phyloP scores from a whole-genome alignment of 768 basidiomycete genomes.

The Gloeophyllum trabeum region DNA sequence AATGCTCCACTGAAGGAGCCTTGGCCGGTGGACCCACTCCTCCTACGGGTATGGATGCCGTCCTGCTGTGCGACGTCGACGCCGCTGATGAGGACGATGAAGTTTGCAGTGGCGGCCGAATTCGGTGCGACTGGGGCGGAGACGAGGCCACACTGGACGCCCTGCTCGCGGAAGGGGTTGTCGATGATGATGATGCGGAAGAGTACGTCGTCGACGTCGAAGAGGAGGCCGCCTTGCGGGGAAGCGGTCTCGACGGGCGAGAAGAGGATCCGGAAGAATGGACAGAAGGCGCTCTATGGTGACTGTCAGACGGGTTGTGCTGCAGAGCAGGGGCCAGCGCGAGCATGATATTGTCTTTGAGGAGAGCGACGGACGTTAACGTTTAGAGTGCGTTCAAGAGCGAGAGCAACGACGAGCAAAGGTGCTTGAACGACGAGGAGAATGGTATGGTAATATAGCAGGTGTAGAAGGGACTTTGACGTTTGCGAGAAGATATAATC shows the following conservation, averaged over 20 bases:
- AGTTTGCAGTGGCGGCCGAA: no score
- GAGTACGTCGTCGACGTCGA: constrained; percentile 13
- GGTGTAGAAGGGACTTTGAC: no score
- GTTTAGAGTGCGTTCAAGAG: neutral
- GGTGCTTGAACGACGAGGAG: neutral
- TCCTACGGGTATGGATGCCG: no score
- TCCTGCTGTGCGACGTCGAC: no score
- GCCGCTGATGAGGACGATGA: no score
- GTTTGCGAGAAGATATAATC: no score
- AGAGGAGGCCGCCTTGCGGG: constrained; percentile 4
- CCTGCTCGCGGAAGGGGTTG: constrained; percentile 16
- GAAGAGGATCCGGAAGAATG: constrained; percentile 11
- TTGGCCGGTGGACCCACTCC: no score
- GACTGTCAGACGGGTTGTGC: constrained; percentile 3
- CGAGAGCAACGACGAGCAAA: constrained; percentile 1
- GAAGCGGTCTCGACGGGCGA: neutral
- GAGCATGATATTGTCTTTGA: constrained; percentile 8
- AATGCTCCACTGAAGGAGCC: no score
- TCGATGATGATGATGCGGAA: constrained; percentile 14
- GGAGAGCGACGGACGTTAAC: neutral
- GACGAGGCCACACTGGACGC: constrained; percentile 19
- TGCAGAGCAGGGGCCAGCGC: constrained; percentile 14
- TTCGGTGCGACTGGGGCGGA: constrained; percentile 11
- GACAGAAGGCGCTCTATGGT: constrained; percentile 8
- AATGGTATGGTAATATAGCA: no score